A percentile compares a stretch with the other conserved stretches of the same genome.
phyloP scores from a whole-genome alignment of 257 asterid species.

The Penstemon newberryi region DNA sequence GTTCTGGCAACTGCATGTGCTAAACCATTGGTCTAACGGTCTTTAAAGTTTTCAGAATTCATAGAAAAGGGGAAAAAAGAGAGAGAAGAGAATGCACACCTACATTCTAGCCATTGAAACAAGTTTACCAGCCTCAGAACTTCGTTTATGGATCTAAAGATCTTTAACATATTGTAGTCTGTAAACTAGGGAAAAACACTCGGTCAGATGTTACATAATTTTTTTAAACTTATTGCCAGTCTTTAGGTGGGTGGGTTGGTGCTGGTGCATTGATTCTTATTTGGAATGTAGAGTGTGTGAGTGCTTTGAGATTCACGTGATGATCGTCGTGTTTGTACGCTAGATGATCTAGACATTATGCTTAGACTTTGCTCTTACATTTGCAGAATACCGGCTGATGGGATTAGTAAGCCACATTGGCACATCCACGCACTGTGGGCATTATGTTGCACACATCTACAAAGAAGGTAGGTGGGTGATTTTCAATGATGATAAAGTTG shows the following conservation, averaged over 20 bases:
- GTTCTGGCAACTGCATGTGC: neutral
- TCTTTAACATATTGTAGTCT: too few species aligned
- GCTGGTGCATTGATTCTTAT: too few species aligned
- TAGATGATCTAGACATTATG: neutral
- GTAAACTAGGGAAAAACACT: too few species aligned
- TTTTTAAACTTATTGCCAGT: too few species aligned
- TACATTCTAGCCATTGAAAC: too few species aligned
- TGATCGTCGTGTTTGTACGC: too few species aligned
- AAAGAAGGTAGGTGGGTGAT: constrained; percentile 90
- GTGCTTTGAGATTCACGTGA: too few species aligned
- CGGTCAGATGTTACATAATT: neutral
- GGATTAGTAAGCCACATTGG: constrained; percentile 93
- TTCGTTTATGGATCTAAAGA: too few species aligned
- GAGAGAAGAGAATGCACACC: too few species aligned
- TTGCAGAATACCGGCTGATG: constrained; percentile 65
- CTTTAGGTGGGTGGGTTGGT: too few species aligned
- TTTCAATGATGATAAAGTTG: constrained; percentile 91
- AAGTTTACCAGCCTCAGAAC: neutral
- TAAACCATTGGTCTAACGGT: neutral
- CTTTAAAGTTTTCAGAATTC: neutral
- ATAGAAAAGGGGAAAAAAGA: neutral
- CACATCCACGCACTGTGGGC: constrained; percentile 93
- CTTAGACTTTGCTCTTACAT: constrained; percentile 3
- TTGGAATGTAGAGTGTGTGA: too few species aligned
- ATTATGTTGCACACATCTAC: constrained; percentile 80